These are phyloP conservation scores for Eutypella sp. DNA, from an alignment of 2,329 filamentous ascomycete species.

Conservation along the genomic window DNA sequence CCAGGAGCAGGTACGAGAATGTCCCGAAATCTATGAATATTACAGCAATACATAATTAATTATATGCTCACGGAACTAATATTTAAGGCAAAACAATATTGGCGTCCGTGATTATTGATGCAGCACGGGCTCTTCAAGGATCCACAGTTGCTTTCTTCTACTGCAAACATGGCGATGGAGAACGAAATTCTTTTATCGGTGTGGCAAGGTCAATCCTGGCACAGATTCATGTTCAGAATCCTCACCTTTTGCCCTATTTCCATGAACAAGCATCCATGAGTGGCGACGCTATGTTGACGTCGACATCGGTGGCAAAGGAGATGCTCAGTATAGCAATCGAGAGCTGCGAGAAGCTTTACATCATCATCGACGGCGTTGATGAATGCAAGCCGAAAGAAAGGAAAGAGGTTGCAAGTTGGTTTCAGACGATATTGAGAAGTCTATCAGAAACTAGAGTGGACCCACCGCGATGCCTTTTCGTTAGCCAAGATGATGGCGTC, in stretches of 20 bases:
- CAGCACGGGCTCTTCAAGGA: slow-evolving; percentile 10
- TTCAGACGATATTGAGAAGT: slow-evolving; percentile 12
- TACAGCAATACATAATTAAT: too few relatives aligned
- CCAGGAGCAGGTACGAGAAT: slow-evolving; percentile 31
- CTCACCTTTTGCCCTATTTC: slow-evolving; percentile 24
- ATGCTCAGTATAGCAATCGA: slow-evolving; percentile 24
- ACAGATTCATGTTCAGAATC: slow-evolving; percentile 28
- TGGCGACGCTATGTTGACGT: slow-evolving; percentile 23
- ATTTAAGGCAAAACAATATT: slow-evolving; percentile 25
- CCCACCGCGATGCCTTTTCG: slow-evolving; percentile 23
- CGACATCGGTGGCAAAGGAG: slow-evolving; percentile 18
- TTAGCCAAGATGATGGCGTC: slow-evolving; percentile 32
- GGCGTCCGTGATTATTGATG: slow-evolving; percentile 33
- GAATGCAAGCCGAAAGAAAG: slow-evolving; percentile 30
- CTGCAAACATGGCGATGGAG: slow-evolving; percentile 28
- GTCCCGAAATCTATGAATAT: background rate
- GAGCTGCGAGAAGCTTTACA: slow-evolving; percentile 22
- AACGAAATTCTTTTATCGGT: slow-evolving; percentile 26
- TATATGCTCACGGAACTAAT: slow-evolving; percentile 1
- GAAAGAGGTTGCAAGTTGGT: slow-evolving; percentile 25
- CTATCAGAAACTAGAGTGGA: slow-evolving; percentile 5
- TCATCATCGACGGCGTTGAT: slow-evolving; percentile 38
- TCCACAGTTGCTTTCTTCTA: slow-evolving; percentile 32
- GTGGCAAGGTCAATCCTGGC: slow-evolving; percentile 28
- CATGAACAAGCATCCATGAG: slow-evolving; percentile 28